phyloP scores from a whole-genome alignment of 768 basidiomycete species.

The Podaxis carcinomalis region DNA sequence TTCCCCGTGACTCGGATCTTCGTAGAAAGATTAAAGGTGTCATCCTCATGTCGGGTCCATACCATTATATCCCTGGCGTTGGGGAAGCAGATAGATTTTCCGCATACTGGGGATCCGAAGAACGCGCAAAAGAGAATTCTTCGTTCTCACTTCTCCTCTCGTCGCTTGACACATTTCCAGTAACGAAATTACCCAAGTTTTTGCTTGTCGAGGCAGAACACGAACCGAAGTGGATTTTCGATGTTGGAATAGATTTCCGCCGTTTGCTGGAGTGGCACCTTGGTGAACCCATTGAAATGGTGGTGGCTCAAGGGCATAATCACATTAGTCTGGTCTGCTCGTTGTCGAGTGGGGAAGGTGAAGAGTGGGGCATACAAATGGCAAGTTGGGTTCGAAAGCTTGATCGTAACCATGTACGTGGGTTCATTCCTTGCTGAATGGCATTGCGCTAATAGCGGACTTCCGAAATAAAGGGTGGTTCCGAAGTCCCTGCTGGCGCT shows the following conservation, averaged over 20 bases:
- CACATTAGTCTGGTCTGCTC: slow-evolving; percentile 55
- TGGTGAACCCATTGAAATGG: slow-evolving; percentile 25
- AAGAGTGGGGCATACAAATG: slow-evolving; percentile 56
- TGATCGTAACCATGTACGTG: not conserved
- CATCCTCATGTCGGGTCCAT: slow-evolving; percentile 44
- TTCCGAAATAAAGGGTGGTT: not conserved
- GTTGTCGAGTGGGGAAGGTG: slow-evolving; percentile 51
- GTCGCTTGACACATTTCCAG: slow-evolving; percentile 26
- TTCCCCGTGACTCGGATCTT: slow-evolving; percentile 23
- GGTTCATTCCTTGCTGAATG: not conserved
- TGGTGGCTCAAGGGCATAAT: slow-evolving; percentile 52
- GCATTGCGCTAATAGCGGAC: not conserved
- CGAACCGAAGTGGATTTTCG: slow-evolving; percentile 45
- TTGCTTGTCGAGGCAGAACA: slow-evolving; percentile 47
- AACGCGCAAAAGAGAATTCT: not conserved
- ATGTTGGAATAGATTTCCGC: slow-evolving; percentile 32
- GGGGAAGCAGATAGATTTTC: slow-evolving; percentile 25
- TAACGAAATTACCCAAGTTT: slow-evolving; percentile 39
- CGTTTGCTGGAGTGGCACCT: slow-evolving; percentile 32
- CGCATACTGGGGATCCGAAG: slow-evolving; percentile 24
- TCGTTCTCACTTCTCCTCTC: not conserved
- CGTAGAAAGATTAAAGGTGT: slow-evolving; percentile 37
- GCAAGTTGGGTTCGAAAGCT: slow-evolving; percentile 29
- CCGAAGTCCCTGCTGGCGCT: not conserved
- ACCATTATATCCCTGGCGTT: slow-evolving; percentile 28